These are phyloP conservation scores for Magnaporthales sp. DNA, from an alignment of 2,329 filamentous ascomycete genomes.

Conservation along the genomic window DNA sequence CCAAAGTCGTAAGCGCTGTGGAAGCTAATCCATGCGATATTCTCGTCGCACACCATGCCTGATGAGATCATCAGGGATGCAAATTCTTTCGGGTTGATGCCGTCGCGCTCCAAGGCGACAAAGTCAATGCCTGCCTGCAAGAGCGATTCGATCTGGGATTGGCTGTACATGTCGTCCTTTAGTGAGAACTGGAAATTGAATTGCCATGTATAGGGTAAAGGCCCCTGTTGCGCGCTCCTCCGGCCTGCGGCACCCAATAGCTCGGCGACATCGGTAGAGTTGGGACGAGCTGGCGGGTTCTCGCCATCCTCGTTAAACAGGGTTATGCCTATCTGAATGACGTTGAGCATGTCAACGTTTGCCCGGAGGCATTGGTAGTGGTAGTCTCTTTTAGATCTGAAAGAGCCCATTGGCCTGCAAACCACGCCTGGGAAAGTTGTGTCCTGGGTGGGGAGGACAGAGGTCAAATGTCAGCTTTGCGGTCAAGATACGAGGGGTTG, in stretches of 20 bases:
- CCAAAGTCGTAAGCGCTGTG: slow-evolving; percentile 98
- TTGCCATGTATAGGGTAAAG: slow-evolving; percentile 88
- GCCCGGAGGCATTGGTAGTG: slow-evolving; percentile 97
- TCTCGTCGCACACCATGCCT: slow-evolving; percentile 76
- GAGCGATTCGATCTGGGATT: slow-evolving; percentile 86
- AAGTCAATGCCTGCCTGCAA: slow-evolving; percentile 93
- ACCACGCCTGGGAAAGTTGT: slow-evolving; percentile 98
- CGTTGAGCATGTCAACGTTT: slow-evolving; percentile 94
- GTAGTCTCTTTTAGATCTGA: slow-evolving; percentile 92
- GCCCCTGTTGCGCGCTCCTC: slow-evolving; percentile 31
- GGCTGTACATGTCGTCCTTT: slow-evolving; percentile 94
- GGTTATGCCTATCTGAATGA: slow-evolving; percentile 93
- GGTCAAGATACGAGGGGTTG: not conserved
- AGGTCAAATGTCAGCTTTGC: slow-evolving; percentile 1
- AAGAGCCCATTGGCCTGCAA: slow-evolving; percentile 87
- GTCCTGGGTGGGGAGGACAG: slow-evolving; percentile 50
- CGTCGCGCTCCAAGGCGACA: slow-evolving; percentile 69
- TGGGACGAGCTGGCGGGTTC: slow-evolving; percentile 63
- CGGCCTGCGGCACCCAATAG: slow-evolving; percentile 18
- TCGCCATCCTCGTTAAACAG: slow-evolving; percentile 89
- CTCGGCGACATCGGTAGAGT: slow-evolving; percentile 27
- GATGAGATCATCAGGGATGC: slow-evolving; percentile 86
- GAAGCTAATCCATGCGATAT: slow-evolving; percentile 94
- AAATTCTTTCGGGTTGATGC: slow-evolving; percentile 85
- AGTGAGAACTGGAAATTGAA: slow-evolving; percentile 98